A percentile compares a stretch with the other conserved stretches of the same genome.
Evolutionary conservation across 1,139 yeast species (phyloP).

Genomic region (Blastobotrys raffinosifermentans): DNA sequence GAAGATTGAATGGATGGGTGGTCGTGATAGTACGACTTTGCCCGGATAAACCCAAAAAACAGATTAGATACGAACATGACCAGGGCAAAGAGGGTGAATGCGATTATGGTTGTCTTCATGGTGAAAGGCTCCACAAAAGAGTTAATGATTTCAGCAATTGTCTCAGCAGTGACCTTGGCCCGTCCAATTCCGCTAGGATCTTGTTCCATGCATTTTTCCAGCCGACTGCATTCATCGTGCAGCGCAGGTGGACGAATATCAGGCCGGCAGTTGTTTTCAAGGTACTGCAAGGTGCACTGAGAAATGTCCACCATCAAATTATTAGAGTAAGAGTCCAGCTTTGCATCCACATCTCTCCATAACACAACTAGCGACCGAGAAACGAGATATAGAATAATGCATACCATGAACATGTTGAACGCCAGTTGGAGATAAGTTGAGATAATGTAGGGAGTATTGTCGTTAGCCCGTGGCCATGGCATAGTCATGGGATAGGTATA

Average conservation of each 20-base stretch:
- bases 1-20: not conserved
- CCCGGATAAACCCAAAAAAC: constrained; percentile 38
- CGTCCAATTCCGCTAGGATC: constrained; percentile 71
- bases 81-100: constrained; percentile 32
- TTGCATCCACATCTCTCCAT: constrained; percentile 57
- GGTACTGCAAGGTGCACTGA: constrained; percentile 60
- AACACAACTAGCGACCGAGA: constrained; percentile 49
- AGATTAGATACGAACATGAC: constrained; percentile 39
- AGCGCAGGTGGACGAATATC: constrained; percentile 54
- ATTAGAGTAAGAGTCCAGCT: constrained; percentile 50
- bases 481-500: constrained; percentile 13
- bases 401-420: constrained; percentile 49
- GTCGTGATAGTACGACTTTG: constrained; percentile 6
- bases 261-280: constrained; percentile 57
- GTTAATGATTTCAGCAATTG: constrained; percentile 70
- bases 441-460: constrained; percentile 58
- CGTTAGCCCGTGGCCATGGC: constrained; percentile 26
- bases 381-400: constrained; percentile 47
- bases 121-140: constrained; percentile 66
- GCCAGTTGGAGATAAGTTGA: constrained; percentile 66
- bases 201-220: constrained; percentile 77
- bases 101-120: constrained; percentile 55
- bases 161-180: constrained; percentile 65
- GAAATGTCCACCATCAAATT: constrained; percentile 57
- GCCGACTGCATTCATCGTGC: constrained; percentile 57